A percentile compares a stretch with the other conserved stretches of the same genome.
Conservation (phyloP, 2,329 filamentous ascomycete species). For the Apiospora hydei region DNA sequence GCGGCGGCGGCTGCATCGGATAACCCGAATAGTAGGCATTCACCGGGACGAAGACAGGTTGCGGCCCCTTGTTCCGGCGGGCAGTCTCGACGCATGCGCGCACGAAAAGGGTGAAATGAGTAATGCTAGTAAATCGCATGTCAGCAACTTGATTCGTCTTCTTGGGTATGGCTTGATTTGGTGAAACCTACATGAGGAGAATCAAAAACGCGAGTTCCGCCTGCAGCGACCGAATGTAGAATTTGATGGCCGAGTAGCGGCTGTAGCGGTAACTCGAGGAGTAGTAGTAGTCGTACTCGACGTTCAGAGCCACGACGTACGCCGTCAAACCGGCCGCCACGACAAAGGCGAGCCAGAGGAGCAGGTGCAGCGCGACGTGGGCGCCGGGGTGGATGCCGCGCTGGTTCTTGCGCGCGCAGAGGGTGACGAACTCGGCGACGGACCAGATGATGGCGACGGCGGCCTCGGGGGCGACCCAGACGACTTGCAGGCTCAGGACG, state of each 20-base stretch:
- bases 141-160: background rate
- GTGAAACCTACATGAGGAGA: constrained; percentile 31
- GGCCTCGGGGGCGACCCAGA: constrained; percentile 37
- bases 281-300: constrained; percentile 28
- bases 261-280: constrained; percentile 26
- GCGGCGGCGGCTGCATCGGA: constrained; percentile 19
- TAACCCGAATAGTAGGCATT: constrained; percentile 21
- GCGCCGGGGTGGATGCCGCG: constrained; percentile 42
- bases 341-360: constrained; percentile 35
- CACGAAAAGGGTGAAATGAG: constrained; percentile 37
- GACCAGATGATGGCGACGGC: constrained; percentile 35
- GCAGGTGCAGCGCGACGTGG: constrained; percentile 35
- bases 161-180: background rate
- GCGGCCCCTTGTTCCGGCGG: constrained; percentile 24
- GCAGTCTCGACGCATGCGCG: constrained; percentile 34
- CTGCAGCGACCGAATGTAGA: constrained; percentile 24
- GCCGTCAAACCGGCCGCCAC: constrained; percentile 30
- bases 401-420: constrained; percentile 27
- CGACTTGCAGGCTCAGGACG: constrained; percentile 30
- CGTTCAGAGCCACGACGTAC: constrained; percentile 28
- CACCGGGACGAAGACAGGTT: background rate
- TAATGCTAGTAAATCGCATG: constrained; percentile 32
- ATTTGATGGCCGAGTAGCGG: constrained; percentile 29
- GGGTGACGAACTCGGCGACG: constrained; percentile 33
- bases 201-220: constrained; percentile 24